Evolutionary conservation across 495 filamentous ascomycete genomes (phyloP).

Genomic region (Penicillium subrubescens): DNA sequence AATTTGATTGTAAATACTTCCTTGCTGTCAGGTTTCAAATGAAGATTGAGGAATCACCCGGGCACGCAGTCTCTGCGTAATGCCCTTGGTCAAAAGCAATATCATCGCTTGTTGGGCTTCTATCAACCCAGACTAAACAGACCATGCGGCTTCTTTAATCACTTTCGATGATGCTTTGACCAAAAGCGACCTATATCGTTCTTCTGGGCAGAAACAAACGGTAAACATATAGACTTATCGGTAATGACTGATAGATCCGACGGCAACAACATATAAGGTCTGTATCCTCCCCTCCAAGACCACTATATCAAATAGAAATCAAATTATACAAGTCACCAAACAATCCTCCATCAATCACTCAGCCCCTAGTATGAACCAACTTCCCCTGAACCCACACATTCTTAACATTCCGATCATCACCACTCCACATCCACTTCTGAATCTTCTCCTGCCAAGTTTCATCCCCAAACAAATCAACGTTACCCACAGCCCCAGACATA

Average conservation of each 20-base stretch:
- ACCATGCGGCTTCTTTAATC: no score
- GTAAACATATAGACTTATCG: no score
- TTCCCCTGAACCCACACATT: constrained; percentile 72
- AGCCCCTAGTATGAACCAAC: constrained; percentile 59
- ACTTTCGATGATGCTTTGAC: no score
- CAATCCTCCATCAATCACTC: background rate
- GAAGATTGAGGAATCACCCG: no score
- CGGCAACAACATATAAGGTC: background rate
- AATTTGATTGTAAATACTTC: background rate
- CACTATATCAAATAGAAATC: background rate
- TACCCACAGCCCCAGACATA: constrained; percentile 21
- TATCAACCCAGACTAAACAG: no score
- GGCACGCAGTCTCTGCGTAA: no score
- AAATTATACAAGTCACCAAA: background rate
- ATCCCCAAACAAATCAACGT: constrained; percentile 79
- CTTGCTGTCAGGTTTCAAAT: no score
- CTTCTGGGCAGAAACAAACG: no score
- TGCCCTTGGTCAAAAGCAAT: no score
- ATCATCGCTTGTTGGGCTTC: no score
- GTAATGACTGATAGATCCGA: background rate
- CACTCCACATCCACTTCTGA: constrained; percentile 87
- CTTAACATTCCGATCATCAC: constrained; percentile 82
- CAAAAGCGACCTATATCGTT: no score
- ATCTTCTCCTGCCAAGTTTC: constrained; percentile 78
- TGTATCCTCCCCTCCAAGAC: background rate